Conservation (phyloP, 2,329 filamentous ascomycete genomes). For the Penicillium sp. region DNA sequence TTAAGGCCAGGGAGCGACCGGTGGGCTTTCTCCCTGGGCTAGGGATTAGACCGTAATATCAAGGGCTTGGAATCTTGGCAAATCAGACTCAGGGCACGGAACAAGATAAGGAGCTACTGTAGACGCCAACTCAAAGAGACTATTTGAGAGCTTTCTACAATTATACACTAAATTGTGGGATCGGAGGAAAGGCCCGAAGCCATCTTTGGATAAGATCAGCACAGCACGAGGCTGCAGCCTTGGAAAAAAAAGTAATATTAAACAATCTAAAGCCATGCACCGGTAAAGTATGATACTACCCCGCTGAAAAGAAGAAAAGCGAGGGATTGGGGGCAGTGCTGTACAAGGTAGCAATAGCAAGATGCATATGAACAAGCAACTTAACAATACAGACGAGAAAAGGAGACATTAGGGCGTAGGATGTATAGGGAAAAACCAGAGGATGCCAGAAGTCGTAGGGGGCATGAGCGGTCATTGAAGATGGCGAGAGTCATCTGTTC, state of each 20-base stretch:
- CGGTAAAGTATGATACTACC: conserved; percentile 11
- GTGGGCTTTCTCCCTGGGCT: not conserved
- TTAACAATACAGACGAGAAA: conserved; percentile 24
- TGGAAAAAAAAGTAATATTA: conserved; percentile 24
- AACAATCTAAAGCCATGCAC: conserved; percentile 25
- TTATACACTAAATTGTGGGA: too few species aligned
- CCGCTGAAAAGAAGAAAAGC: conserved; percentile 10
- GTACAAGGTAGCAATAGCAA: conserved; percentile 23
- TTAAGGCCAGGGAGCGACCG: not conserved
- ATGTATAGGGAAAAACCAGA: conserved; percentile 10
- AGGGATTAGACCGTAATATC: not conserved
- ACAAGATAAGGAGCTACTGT: not conserved
- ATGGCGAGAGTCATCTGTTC: conserved; percentile 9
- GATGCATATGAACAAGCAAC: conserved; percentile 23
- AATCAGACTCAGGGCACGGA: not conserved
- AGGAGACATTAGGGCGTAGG: conserved; percentile 21
- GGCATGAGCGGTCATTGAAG: conserved; percentile 25
- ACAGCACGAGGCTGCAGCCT: conserved; percentile 4
- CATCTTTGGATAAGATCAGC: conserved; percentile 1
- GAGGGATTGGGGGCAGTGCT: conserved; percentile 12
- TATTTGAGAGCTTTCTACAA: not conserved
- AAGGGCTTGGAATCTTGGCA: not conserved
- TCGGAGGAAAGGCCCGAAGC: too few species aligned
- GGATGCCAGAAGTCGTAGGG: conserved; percentile 16
- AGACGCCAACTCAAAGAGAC: not conserved